These are phyloP conservation scores for Lentinula boryana DNA, from an alignment of 768 basidiomycete genomes.

Conservation along the genomic window DNA sequence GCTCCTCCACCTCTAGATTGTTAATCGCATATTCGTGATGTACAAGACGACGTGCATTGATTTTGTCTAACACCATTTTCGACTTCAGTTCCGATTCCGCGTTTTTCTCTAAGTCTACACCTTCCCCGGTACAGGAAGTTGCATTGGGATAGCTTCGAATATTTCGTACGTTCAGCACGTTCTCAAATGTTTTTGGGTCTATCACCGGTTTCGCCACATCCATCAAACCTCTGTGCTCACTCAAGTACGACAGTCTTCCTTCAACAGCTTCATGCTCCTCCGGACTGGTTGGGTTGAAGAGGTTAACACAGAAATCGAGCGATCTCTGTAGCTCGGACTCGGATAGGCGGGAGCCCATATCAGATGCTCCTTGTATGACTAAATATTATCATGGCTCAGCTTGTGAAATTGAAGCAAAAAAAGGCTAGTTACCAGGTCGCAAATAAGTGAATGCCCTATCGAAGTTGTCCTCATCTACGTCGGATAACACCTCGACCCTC, in stretches of 20 bases:
- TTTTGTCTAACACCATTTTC: slow-evolving; percentile 55
- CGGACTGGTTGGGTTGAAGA: slow-evolving; percentile 65
- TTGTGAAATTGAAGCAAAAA: neutral
- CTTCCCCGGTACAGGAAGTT: neutral
- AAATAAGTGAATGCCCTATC: slow-evolving; percentile 62
- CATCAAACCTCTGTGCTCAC: slow-evolving; percentile 33
- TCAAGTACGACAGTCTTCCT: slow-evolving; percentile 6
- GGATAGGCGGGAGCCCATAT: slow-evolving; percentile 66
- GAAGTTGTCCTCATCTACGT: slow-evolving; percentile 65
- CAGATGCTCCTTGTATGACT: slow-evolving; percentile 81
- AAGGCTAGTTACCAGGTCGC: slow-evolving; percentile 41
- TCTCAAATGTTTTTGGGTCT: slow-evolving; percentile 35
- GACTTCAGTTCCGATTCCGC: slow-evolving; percentile 17
- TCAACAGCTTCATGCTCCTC: slow-evolving; percentile 47
- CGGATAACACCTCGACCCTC: slow-evolving; percentile 46
- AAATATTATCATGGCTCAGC: neutral
- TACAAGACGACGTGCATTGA: slow-evolving; percentile 65
- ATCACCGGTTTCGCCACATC: slow-evolving; percentile 47
- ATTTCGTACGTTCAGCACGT: slow-evolving; percentile 21
- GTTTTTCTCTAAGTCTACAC: slow-evolving; percentile 11
- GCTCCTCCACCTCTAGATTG: slow-evolving; percentile 60
- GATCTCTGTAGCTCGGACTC: slow-evolving; percentile 71
- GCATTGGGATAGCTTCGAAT: neutral
- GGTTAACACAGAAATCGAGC: slow-evolving; percentile 70
- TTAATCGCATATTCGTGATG: slow-evolving; percentile 65